Evolutionary conservation across 2,329 filamentous ascomycete species (phyloP), one percentile per base, ranked within the genome.

Genomic region (Penicillium sp.): DNA sequence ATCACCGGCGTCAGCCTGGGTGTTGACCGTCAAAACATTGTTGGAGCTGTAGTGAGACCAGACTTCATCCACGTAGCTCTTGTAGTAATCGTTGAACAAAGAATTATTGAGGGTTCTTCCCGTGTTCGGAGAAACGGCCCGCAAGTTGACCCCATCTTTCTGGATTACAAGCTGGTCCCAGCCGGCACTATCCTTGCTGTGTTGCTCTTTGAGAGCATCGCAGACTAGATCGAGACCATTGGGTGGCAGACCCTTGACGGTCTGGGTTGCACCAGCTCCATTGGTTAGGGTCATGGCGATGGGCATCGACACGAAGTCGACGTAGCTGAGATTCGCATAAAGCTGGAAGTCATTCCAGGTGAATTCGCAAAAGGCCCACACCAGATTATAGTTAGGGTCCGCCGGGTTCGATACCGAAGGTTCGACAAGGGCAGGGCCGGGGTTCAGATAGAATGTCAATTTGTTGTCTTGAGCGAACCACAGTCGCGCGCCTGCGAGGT

Each of bases 251-350:
- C 88, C 88, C 1, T 77, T 72, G n/a, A 88, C 75, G 42, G 77
- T 73, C 62, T 84, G 79, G 3, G 75, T 74, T 0, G 57, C 66
- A n/a, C 79, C 79, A 14, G 72, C 69, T 1, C 63, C 67, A 5
- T 74, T 77, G 40, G 74, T 73, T 11, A 86, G 73, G 5, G 78
- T 76, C 59, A 86, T 71, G 1, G 82, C 80, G 50, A 88, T 80
- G n/a, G 87, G 86, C 62, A 88, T 69, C 64, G 74, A 75, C 59
- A 91, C 82, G 72, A 92, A 92, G 76, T 92, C 89, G 51, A 92
- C 89, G 69, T 88, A 87, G 59, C 81, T 85, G 64, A 92, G 86
- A 64, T 89, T 89, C 63, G 83, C 85, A 67, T 84, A 89, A 5
- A 89, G 73, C 70, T 88, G 79, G 32, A 70, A 66, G 35, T 72